Evolutionary conservation across 768 basidiomycete species (phyloP), one percentile per base, ranked within the genome.

Genomic region (Tricholomella constricta): DNA sequence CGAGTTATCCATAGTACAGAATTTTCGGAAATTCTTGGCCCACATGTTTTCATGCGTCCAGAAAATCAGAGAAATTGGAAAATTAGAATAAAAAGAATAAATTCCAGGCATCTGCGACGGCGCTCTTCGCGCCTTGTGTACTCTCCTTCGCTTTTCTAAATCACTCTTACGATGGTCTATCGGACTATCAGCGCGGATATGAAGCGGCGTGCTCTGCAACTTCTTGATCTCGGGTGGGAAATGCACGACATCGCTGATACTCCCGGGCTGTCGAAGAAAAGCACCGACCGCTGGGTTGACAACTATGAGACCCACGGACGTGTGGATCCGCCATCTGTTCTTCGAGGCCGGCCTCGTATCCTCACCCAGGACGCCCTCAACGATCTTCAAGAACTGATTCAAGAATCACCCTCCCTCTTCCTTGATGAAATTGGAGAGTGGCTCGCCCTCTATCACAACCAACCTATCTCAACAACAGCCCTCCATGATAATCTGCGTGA

Each of bases 341-440:
- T 51, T n/a, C 32, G 38, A 26, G 56, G 56, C 11, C 31, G 38
- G 11, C 50, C 51, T 22, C 26, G 32, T 22, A 29, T 48, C 14
- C 51, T 57, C 15, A 48, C 25, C 23, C 23, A 41, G 19, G 35
- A 51, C 15, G 47, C 44, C 14, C 51, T 56, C 27, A 45, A 58
- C 9, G 56, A 55, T 25, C 49, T 62, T 14, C 27, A 44, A 9
- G 40, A 45, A 1, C 51, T 62, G 1, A 40, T 60, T 26, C 35
- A 34, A 2, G 56, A 60, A 47, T 20, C 54, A 12, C 61, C 56
- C 15, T 52, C 53, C 38, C 40, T 62, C 19, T 67, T 55, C 45
- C 56, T 65, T 6, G 64, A 65, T 36, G 54, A 65, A 44, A 56
- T 67, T 27, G 32, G 40, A 50, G 59, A 66, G 34, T 66, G 61